These are phyloP conservation scores for Phialophora tarda DNA, from an alignment of 2,329 filamentous ascomycete species.

Conservation along the genomic window DNA sequence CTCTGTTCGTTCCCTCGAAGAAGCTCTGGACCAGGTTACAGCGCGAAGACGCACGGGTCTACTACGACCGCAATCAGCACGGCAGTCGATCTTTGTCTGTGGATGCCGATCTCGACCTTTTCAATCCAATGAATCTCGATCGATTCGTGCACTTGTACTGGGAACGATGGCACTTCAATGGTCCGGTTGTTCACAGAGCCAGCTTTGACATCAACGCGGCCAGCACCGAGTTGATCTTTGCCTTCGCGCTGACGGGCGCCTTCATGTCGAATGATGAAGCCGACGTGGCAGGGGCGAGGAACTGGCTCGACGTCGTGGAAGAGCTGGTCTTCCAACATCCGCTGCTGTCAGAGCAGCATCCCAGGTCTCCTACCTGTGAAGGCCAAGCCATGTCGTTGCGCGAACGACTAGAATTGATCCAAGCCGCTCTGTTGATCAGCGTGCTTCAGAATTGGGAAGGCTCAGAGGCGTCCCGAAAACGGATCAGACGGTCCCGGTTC, in stretches of 20 bases:
- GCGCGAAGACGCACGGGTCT: neutral
- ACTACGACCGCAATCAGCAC: neutral
- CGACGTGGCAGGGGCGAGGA: neutral
- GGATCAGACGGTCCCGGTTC: neutral
- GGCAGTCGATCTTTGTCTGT: neutral
- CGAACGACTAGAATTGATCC: neutral
- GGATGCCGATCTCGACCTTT: neutral
- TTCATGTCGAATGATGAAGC: neutral
- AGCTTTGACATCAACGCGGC: neutral
- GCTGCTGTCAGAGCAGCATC: neutral
- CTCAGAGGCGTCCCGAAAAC: neutral
- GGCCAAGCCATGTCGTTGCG: neutral
- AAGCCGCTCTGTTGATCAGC: neutral
- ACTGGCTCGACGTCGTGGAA: neutral
- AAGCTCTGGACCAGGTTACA: neutral
- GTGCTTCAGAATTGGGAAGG: neutral
- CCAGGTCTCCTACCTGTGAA: neutral
- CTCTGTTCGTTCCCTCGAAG: neutral
- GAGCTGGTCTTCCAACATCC: neutral
- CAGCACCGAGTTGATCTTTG: neutral
- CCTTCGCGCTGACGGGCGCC: neutral
- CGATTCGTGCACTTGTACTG: neutral
- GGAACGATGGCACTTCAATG: neutral
- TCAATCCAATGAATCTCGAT: neutral
- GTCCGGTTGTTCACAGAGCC: neutral